Conservation (phyloP, 2,329 filamentous ascomycete species). For the Aplosporella prunicola region DNA sequence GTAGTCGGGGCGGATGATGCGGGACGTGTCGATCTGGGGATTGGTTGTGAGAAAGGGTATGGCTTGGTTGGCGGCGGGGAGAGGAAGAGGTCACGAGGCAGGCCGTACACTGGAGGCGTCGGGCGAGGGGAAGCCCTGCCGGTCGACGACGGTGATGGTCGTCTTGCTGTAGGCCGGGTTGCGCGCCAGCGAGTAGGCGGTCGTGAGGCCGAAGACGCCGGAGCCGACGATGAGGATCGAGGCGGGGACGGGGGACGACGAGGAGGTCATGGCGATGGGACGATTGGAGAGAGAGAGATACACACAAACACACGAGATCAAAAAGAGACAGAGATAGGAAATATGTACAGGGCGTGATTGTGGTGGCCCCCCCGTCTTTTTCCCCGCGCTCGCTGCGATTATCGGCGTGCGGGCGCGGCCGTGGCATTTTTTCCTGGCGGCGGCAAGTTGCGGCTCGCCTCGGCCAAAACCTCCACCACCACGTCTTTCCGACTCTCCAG, state of each 20-base stretch:
- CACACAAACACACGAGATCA: constrained; percentile 5
- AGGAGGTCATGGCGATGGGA: constrained; percentile 8
- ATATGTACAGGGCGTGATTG: constrained; percentile 1
- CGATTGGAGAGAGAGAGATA: constrained; percentile 5
- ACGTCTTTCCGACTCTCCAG: neutral
- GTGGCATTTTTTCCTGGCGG: too few species aligned
- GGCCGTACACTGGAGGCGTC: constrained; percentile 45
- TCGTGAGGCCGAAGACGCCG: constrained; percentile 51
- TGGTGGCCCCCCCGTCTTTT: neutral
- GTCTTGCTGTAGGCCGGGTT: constrained; percentile 44
- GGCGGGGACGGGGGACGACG: constrained; percentile 24
- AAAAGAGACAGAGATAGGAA: neutral
- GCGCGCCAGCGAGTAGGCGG: constrained; percentile 59
- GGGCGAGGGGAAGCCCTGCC: constrained; percentile 47
- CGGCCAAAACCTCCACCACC: too few species aligned
- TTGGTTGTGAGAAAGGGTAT: constrained; percentile 1
- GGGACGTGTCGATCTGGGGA: constrained; percentile 45
- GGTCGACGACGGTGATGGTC: constrained; percentile 49
- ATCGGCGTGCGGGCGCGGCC: too few species aligned
- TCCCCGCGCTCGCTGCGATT: too few species aligned
- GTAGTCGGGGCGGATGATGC: constrained; percentile 67
- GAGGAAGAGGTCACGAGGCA: neutral
- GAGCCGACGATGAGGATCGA: constrained; percentile 42
- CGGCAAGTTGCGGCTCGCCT: constrained; percentile 1
- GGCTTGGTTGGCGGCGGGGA: constrained; percentile 1